Percentiles rank a stretch among this genome's conserved stretches.
Conservation (phyloP, 129 eudicot genomes). For the Centrapalus pauciflorus region DNA sequence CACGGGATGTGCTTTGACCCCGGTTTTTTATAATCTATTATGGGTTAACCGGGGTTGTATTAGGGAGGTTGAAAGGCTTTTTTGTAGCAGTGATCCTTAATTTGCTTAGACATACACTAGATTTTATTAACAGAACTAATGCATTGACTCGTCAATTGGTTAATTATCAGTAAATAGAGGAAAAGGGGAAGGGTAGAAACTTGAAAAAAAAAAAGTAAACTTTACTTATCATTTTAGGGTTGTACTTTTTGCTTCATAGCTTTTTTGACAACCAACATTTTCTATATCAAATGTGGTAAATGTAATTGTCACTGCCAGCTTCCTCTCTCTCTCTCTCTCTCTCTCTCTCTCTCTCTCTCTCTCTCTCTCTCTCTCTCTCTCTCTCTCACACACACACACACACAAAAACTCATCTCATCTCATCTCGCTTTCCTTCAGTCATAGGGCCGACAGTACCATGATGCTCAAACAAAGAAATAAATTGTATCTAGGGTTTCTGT, state of each 20-base stretch:
- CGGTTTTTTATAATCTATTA: too few species aligned
- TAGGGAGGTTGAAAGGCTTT: too few species aligned
- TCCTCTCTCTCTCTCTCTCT: neutral
- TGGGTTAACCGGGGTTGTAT: too few species aligned
- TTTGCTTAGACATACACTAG: too few species aligned
- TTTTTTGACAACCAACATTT: constrained; percentile 25
- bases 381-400: too few species aligned
- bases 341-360: neutral
- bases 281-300: constrained; percentile 13
- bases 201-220: constrained; percentile 15
- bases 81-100: too few species aligned
- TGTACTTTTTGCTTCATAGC: neutral
- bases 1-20: too few species aligned
- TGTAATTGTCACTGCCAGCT: constrained; percentile 26
- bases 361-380: neutral
- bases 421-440: too few species aligned
- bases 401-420: too few species aligned
- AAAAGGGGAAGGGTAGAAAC: constrained; percentile 3
- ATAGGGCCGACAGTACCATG: neutral
- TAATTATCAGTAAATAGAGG: too few species aligned
- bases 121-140: too few species aligned
- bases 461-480: neutral
- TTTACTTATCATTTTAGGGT: constrained; percentile 26
- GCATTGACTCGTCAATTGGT: too few species aligned
- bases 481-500: constrained; percentile 11